Base-by-base conservation (phyloP, 2,329 filamentous ascomycete genomes). In the Phialophora verrucosa region DNA sequence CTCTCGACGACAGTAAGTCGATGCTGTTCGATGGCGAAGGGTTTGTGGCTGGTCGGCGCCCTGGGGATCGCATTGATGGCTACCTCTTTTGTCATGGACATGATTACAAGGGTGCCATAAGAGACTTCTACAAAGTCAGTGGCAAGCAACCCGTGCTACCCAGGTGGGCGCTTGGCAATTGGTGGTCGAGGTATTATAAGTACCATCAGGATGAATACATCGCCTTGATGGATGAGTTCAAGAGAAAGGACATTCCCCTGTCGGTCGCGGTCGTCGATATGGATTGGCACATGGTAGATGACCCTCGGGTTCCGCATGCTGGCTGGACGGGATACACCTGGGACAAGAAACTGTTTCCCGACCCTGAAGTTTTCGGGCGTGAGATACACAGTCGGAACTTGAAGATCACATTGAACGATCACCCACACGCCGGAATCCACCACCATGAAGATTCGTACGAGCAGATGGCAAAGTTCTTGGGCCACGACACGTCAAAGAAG, bases 301-400 rank as follows among this genome's bases (percentile, higher is more conserved):
- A 83, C 11, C 75, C 80, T 6, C 74, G 74, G n/a, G 78, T 81
- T n/a, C 76, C 74, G 11, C 75, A 78, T 61, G 80, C 81, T n/a
- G 85, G 85, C 20, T 87, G 84, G 83, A 87, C 85, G 0, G 87
- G 87, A 0, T 89, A 89, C 70, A 87, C 83, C 0, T 89, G 87
- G 87, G 84, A 89, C 71, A 82, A 79, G 62, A 75, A 84, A 29
- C 76, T 88, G 0, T 86, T 88, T 63, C 86, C 87, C 0, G 78
- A 88, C 27, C 87, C 87, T 0, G 75, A 77, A 3, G 76, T 71
- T 0, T 88, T 89, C 66, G 73, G 83, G 32, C 73, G 79, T 25
- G 80, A 83, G 25, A 73, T 89, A 35, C 86, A 86, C 63, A 72
- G 81, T 4, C 79, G 83, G 1, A 79, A 80, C 1, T 78, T 89